Conservation (phyloP, 352 stramenopile genomes). For the Phytophthora crassamura region DNA sequence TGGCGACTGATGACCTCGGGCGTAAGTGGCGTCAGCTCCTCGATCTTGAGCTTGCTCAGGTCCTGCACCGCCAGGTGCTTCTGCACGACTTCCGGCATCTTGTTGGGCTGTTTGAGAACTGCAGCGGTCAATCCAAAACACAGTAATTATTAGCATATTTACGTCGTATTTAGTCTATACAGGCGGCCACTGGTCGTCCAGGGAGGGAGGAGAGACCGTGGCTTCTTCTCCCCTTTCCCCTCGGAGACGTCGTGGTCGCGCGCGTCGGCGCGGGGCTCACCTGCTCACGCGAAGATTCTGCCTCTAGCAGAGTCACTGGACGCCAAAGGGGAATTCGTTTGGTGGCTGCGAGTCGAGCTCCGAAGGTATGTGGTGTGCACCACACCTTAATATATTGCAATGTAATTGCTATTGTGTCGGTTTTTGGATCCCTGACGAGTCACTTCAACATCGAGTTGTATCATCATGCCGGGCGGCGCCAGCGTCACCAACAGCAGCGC, state of each 20-base stretch:
- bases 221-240: too few species aligned
- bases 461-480: slow-evolving; percentile 24
- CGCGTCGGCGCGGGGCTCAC: slow-evolving; percentile 14
- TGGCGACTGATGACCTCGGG: slow-evolving; percentile 97
- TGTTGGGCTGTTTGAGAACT: not conserved
- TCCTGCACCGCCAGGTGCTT: slow-evolving; percentile 93
- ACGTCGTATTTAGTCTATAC: too few species aligned
- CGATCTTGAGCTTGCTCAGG: slow-evolving; percentile 94
- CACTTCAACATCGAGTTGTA: slow-evolving; percentile 22
- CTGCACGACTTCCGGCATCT: slow-evolving; percentile 74
- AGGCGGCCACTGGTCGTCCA: too few species aligned
- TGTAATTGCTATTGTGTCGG: not conserved
- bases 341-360: slow-evolving; percentile 7
- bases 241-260: too few species aligned
- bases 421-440: slow-evolving; percentile 2
- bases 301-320: slow-evolving; percentile 37
- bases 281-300: slow-evolving; percentile 40
- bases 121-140: too few species aligned
- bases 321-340: slow-evolving; percentile 48
- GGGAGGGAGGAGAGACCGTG: too few species aligned
- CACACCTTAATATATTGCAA: slow-evolving; percentile 18
- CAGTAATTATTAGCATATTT: too few species aligned
- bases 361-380: slow-evolving; percentile 10
- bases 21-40: slow-evolving; percentile 97
- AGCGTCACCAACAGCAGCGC: slow-evolving; percentile 24